phyloP scores from a whole-genome alignment of 371 early-diverging fungal species.

The Actinomortierella ambigua region DNA sequence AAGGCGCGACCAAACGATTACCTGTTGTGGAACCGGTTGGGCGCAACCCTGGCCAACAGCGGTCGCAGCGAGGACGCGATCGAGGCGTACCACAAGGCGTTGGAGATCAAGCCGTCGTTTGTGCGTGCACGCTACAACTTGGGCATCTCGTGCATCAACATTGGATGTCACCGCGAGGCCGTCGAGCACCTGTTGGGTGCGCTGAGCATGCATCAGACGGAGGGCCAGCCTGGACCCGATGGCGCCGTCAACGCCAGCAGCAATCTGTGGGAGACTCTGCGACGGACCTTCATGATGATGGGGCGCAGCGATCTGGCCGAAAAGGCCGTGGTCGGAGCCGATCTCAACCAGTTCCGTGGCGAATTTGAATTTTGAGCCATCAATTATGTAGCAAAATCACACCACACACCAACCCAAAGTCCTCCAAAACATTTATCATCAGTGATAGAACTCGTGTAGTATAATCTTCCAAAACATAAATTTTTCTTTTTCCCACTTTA shows the following conservation, averaged over 20 bases:
- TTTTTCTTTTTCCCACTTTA: too few relatives aligned
- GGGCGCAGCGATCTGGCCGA: conserved; percentile 55
- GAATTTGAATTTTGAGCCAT: conserved; percentile 65
- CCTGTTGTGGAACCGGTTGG: conserved; percentile 94
- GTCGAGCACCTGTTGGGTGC: conserved; percentile 91
- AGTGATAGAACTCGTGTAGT: neutral
- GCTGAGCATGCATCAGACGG: conserved; percentile 71
- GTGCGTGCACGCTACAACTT: conserved; percentile 98
- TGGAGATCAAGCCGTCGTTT: conserved; percentile 93
- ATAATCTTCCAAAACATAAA: too few relatives aligned
- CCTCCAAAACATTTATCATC: neutral
- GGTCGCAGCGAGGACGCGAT: conserved; percentile 79
- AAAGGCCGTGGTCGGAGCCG: conserved; percentile 62
- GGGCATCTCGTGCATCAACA: conserved; percentile 90
- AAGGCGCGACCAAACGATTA: conserved; percentile 88
- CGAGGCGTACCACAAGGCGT: conserved; percentile 90
- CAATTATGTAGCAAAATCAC: neutral
- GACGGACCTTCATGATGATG: conserved; percentile 70
- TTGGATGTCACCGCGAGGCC: conserved; percentile 88
- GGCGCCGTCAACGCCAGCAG: conserved; percentile 66
- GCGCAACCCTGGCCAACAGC: conserved; percentile 94
- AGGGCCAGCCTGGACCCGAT: conserved; percentile 48
- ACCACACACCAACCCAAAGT: too few relatives aligned
- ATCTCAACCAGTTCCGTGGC: conserved; percentile 62
- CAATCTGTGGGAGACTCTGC: conserved; percentile 68